Percentiles rank a stretch among this genome's conserved stretches.
Evolutionary conservation across 352 stramenopile species (phyloP).

Genomic region (Phytophthora litchii): DNA sequence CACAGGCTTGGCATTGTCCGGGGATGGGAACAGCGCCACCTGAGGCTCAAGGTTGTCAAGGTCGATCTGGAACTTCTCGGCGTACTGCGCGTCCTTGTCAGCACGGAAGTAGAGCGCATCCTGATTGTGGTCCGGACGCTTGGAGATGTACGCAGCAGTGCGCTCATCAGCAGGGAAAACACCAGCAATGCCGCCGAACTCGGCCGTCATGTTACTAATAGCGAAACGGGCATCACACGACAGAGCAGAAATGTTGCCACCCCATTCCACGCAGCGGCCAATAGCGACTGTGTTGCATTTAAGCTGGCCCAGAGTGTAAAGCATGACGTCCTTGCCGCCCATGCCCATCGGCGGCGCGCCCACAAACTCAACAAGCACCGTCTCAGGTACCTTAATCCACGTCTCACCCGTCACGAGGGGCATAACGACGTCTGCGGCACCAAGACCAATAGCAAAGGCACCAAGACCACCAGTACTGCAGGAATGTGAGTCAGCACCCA

Average conservation of each 20-base stretch:
- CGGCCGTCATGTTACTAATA: constrained; percentile 87
- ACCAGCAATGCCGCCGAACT: constrained; percentile 86
- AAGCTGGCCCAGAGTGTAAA: constrained; percentile 83
- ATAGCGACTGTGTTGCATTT: constrained; percentile 90
- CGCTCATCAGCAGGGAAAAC: constrained; percentile 81
- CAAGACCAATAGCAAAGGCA: constrained; percentile 80
- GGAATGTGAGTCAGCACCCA: constrained; percentile 82
- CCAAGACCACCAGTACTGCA: constrained; percentile 80
- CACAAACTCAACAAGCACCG: constrained; percentile 85
- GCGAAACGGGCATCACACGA: constrained; percentile 86
- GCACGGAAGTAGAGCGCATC: constrained; percentile 86
- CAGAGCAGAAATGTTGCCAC: constrained; percentile 76
- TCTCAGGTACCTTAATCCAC: constrained; percentile 89
- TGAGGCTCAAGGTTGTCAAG: constrained; percentile 71
- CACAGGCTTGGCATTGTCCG: constrained; percentile 80
- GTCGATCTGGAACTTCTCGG: constrained; percentile 79
- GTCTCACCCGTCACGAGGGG: constrained; percentile 86
- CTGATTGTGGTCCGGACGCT: constrained; percentile 73
- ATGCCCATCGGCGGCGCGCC: constrained; percentile 70
- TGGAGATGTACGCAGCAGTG: constrained; percentile 82
- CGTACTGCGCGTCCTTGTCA: constrained; percentile 75
- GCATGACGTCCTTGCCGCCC: constrained; percentile 88
- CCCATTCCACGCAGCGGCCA: constrained; percentile 78
- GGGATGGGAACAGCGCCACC: constrained; percentile 80
- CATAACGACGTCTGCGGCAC: constrained; percentile 84